Evolutionary conservation across 2,329 filamentous ascomycete genomes (phyloP).

Genomic region (Didymella pinodella): DNA sequence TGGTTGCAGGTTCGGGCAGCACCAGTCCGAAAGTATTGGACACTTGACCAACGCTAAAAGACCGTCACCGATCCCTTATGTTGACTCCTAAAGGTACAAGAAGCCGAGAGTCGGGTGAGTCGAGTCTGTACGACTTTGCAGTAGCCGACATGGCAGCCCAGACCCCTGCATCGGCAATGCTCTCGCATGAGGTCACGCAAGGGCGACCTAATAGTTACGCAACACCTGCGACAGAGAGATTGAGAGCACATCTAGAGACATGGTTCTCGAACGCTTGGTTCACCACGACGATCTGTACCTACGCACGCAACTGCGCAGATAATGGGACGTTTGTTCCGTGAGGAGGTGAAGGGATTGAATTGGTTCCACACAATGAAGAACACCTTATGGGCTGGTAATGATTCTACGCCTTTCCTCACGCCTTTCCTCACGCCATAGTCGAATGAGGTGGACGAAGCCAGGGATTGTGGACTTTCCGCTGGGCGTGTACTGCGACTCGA

Average conservation of each 20-base stretch:
- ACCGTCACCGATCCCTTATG: constrained; percentile 5
- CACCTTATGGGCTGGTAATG: background rate
- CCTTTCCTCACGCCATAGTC: background rate
- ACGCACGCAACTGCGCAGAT: background rate
- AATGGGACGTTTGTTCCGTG: background rate
- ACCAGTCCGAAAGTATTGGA: constrained; percentile 5
- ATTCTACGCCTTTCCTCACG: background rate
- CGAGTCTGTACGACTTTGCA: constrained; percentile 12
- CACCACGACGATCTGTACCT: background rate
- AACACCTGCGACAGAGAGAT: background rate
- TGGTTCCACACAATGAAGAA: background rate
- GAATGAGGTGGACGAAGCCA: background rate
- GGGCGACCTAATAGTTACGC: background rate
- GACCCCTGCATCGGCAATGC: constrained; percentile 8
- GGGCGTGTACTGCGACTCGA: background rate
- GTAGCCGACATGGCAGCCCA: background rate
- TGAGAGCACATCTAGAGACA: background rate
- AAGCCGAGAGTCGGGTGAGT: constrained; percentile 13
- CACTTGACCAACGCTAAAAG: constrained; percentile 2
- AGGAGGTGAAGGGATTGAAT: background rate
- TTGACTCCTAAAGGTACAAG: constrained; percentile 4
- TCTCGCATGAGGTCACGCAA: constrained; percentile 10
- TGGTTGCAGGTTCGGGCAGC: constrained; percentile 26
- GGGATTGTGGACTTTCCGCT: background rate
- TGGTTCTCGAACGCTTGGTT: background rate